phyloP scores from a whole-genome alignment of 441 rosid species.

The Euphorbia schlechtendalii region DNA sequence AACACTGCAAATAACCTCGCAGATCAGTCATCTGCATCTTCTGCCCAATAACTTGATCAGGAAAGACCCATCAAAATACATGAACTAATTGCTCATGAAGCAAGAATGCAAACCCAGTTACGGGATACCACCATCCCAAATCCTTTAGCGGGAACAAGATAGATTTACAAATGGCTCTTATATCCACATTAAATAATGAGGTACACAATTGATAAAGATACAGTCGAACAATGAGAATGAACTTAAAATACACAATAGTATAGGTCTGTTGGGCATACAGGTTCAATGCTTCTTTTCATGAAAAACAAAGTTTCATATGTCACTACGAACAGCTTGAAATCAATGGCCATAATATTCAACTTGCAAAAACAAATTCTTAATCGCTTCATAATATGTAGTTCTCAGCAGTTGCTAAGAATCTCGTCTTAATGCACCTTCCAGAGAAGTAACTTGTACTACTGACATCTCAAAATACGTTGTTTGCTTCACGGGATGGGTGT shows the following conservation, averaged over 20 bases:
- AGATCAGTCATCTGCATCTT: constrained; percentile 29
- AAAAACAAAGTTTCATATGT: neutral
- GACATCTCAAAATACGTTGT: neutral
- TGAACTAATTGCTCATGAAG: constrained; percentile 31
- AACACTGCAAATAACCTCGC: constrained; percentile 26
- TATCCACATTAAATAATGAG: too few relatives aligned
- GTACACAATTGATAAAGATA: constrained; percentile 1
- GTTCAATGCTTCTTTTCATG: neutral
- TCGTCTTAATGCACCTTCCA: neutral
- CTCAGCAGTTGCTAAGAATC: neutral
- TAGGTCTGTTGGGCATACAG: neutral
- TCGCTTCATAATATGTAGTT: neutral
- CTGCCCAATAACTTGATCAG: constrained; percentile 34
- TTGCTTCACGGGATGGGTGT: neutral
- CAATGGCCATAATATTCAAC: neutral
- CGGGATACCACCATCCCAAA: constrained; percentile 22
- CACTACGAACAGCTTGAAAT: neutral
- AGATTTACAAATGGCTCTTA: constrained; percentile 19
- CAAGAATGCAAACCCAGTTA: constrained; percentile 26
- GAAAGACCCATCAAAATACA: constrained; percentile 27
- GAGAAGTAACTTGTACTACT: neutral
- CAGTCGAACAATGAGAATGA: neutral
- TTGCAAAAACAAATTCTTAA: neutral
- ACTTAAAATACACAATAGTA: neutral
- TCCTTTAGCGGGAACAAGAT: constrained; percentile 27